phyloP scores from a whole-genome alignment of 441 rosid species.

The Metrosideros polymorpha region DNA sequence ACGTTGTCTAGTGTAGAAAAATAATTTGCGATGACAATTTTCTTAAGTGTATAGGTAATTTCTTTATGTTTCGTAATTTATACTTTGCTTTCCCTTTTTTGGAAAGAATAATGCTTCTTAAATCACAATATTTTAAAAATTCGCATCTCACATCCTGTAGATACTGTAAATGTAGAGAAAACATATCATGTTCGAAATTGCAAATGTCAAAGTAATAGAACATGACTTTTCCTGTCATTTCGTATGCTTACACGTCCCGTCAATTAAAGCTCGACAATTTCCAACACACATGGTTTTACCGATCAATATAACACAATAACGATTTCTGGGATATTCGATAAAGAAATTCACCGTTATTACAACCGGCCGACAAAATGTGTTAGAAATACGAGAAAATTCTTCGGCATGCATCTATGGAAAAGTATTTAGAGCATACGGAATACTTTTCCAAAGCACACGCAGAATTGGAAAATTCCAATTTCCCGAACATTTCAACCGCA shows the following conservation, averaged over 20 bases:
- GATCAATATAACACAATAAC: accelerated
- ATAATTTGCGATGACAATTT: too few species aligned
- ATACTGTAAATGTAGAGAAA: accelerated
- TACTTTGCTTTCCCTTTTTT: neutral
- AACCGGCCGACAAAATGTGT: accelerated
- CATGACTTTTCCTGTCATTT: neutral
- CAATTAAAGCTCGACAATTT: neutral
- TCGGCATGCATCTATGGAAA: neutral
- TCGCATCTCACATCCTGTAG: accelerated
- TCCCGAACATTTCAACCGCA: neutral
- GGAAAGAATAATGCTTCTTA: too few species aligned
- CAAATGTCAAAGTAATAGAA: neutral
- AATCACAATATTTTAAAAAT: neutral
- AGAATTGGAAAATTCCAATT: neutral
- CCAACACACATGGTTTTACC: accelerated
- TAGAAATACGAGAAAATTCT: too few species aligned
- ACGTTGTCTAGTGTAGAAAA: too few species aligned
- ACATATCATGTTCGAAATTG: accelerated
- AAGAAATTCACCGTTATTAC: too few species aligned
- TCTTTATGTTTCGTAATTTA: accelerated
- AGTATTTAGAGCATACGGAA: neutral
- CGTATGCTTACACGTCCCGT: accelerated
- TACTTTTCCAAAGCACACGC: neutral
- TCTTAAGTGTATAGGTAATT: too few species aligned
- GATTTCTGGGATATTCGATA: too few species aligned